Base-by-base conservation (phyloP, 139 green algal species). In the Chlamydomonas sp. region DNA sequence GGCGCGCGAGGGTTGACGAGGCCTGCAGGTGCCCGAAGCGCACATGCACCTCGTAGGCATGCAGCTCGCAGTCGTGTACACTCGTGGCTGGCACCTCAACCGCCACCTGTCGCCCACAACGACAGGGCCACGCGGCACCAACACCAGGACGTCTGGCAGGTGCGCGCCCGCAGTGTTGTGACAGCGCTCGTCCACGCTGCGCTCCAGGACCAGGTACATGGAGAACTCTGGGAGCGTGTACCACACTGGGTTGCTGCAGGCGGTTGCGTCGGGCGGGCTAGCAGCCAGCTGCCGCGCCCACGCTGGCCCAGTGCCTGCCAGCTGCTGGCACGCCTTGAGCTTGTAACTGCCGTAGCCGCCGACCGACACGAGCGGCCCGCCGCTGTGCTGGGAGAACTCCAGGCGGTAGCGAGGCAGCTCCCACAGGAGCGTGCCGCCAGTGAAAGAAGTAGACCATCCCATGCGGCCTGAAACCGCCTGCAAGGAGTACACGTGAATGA, bases 151-250 rank as follows among this genome's bases (percentile, higher is more conserved):
- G 0, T 77, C 65, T 1, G 49, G 67, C 5, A 49, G 64, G 64
- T 48, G 36, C 48, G 20, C 10, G 26, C 43, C 71, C 31, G 38
- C 13, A 26, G 54, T 33, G 54, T 6, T 64, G 54, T 26, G 43
- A 10, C 35, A 36, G 8, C 2, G 22, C 5, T 22, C 16, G 24
- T 59, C 31, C 38, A 37, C 3, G 3, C 47, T 22, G 3, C 57
- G 67, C 70, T 81, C 43, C 54, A 89, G 74, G 2, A 89, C 69
- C 26, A 89, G 73, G 63, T 81, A 89, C 65, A 77, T 69, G n/a
- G 31, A 16, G 31, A 87, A 80, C 10, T 67, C 76, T 3, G 73
- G 83, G 13, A 88, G 74, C 35, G 82, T 88, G 70, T 85, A 85
- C 26, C 8, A 48, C n/a, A n/a, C n/a, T n/a, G n/a, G n/a, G 31